Percentiles rank a stretch among this genome's conserved stretches.
Conservation (phyloP, 2,329 filamentous ascomycete species). For the Blastomyces percursus region DNA sequence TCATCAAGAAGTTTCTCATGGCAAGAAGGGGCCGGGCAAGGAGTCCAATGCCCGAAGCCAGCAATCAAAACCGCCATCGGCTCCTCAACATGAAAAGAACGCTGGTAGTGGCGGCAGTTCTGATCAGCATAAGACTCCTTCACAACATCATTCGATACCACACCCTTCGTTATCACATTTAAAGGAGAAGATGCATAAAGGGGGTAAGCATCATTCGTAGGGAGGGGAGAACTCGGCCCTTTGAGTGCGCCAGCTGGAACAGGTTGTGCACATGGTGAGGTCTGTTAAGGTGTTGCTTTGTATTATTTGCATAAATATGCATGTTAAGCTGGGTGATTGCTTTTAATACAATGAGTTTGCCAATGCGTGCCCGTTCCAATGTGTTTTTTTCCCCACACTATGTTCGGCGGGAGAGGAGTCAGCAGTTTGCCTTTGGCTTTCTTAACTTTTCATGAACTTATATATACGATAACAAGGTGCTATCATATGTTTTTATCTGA, state of each 20-base stretch:
- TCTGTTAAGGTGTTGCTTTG: neutral
- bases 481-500: neutral
- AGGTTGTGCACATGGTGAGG: neutral
- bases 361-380: no score
- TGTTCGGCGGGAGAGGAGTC: no score
- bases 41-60: neutral
- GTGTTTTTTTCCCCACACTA: no score
- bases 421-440: no score
- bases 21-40: neutral
- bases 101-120: neutral
- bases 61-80: neutral
- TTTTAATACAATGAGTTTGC: neutral
- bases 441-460: no score
- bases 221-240: neutral
- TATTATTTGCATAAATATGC: no score
- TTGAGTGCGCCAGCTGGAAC: neutral
- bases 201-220: constrained; percentile 11
- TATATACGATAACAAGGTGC: no score
- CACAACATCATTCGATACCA: neutral
- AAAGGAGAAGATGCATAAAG: constrained; percentile 28
- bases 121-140: neutral
- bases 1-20: neutral
- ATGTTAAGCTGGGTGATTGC: no score
- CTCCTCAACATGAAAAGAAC: neutral
- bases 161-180: constrained; percentile 14